Conservation (phyloP, 1,284 basidiomycete species). For the Melampsora americana region DNA sequence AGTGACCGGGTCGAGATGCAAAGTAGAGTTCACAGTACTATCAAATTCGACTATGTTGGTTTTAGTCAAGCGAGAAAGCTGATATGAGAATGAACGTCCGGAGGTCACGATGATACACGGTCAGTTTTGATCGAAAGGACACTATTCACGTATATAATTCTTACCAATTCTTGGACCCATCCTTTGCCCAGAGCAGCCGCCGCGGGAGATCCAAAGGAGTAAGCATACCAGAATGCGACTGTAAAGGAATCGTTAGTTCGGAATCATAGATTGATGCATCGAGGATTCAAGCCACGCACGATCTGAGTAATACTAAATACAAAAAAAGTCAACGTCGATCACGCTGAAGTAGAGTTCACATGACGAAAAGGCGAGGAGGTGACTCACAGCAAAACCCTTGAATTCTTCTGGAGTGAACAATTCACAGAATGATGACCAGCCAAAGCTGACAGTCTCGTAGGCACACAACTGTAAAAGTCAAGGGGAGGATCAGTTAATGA, state of each 20-base stretch:
- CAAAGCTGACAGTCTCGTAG: conserved; percentile 56
- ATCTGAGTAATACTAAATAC: conserved; percentile 51
- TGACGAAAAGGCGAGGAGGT: conserved; percentile 16
- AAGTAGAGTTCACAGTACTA: conserved; percentile 73
- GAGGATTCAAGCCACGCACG: conserved; percentile 44
- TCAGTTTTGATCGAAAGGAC: conserved; percentile 53
- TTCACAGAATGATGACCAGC: conserved; percentile 58
- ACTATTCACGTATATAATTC: conserved; percentile 8
- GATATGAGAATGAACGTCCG: conserved; percentile 51
- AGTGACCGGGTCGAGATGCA: conserved; percentile 66
- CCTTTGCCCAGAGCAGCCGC: conserved; percentile 56
- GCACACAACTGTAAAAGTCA: conserved; percentile 47
- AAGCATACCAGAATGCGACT: conserved; percentile 45
- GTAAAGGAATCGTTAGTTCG: neutral
- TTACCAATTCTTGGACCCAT: conserved; percentile 56
- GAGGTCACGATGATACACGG: neutral
- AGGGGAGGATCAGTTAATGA: neutral
- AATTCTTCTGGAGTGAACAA: conserved; percentile 68
- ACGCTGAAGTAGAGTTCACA: conserved; percentile 50
- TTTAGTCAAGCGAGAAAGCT: conserved; percentile 70
- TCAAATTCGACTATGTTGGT: conserved; percentile 67
- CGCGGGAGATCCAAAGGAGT: conserved; percentile 53
- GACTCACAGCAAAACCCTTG: conserved; percentile 63
- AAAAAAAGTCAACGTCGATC: conserved; percentile 47
- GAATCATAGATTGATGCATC: neutral